Evolutionary conservation across 2,329 filamentous ascomycete species (phyloP).

Genomic region (Domatiomyces globalis): DNA sequence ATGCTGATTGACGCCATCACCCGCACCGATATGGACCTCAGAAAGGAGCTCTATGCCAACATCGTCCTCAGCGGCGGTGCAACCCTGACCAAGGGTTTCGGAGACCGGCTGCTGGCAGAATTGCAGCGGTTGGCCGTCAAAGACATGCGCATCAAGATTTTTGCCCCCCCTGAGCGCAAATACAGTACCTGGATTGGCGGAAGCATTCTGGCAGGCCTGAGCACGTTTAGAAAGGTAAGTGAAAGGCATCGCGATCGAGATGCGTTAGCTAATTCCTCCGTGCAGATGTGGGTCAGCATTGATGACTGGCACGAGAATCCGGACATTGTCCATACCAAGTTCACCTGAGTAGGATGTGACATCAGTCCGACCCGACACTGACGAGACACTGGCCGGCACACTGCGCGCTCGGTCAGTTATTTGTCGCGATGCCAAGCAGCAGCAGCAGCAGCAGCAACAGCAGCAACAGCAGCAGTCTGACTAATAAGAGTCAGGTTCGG

Average conservation of each 20-base stretch:
- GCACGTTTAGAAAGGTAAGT: conserved; percentile 91
- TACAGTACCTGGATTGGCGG: conserved; percentile 99
- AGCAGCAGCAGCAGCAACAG: no score
- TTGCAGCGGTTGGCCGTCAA: conserved; percentile 89
- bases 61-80: conserved; percentile 94
- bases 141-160: conserved; percentile 99
- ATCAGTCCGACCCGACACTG: neutral
- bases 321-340: conserved; percentile 96
- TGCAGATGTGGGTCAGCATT: conserved; percentile 97
- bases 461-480: no score
- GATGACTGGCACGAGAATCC: conserved; percentile 99
- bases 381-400: neutral
- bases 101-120: conserved; percentile 79
- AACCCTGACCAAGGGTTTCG: conserved; percentile 92
- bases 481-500: no score
- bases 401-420: no score
- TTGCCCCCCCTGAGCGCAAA: conserved; percentile 90
- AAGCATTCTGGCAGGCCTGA: conserved; percentile 88
- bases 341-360: conserved; percentile 46
- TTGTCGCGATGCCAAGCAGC: no score
- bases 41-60: conserved; percentile 87
- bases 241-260: conserved; percentile 1
- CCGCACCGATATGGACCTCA: conserved; percentile 85
- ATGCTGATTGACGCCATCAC: conserved; percentile 95
- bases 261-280: conserved; percentile 2